Percentiles rank a stretch among this genome's conserved stretches.
Evolutionary conservation across 306 rosid genomes (phyloP).

Genomic region (Ziziphus jujuba): DNA sequence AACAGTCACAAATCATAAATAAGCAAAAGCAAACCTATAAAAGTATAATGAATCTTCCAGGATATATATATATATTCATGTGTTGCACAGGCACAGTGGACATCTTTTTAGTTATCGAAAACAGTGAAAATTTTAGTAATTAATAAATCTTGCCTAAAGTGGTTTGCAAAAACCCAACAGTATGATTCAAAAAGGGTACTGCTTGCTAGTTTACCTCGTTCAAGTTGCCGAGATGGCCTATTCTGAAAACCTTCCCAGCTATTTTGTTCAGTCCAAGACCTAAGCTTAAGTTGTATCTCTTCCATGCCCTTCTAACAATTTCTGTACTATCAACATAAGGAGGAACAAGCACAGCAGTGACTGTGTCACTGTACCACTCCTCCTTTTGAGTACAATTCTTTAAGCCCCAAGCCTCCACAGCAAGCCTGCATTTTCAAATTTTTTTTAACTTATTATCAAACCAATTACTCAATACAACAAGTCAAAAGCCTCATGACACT

Average conservation of each 20-base stretch:
- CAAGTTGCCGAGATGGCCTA: conserved; percentile 92
- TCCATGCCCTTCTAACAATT: conserved; percentile 87
- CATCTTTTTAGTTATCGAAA: too few relatives aligned
- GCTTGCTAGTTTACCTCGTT: conserved; percentile 66
- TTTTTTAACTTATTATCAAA: conserved; percentile 17
- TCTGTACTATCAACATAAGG: conserved; percentile 84
- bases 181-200: too few relatives aligned
- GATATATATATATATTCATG: too few relatives aligned
- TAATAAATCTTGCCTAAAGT: too few relatives aligned
- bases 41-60: background rate
- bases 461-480: conserved; percentile 12
- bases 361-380: conserved; percentile 95
- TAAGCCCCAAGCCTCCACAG: conserved; percentile 99
- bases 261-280: conserved; percentile 96
- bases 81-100: too few relatives aligned
- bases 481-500: too few relatives aligned
- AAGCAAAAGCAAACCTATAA: background rate
- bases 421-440: conserved; percentile 59
- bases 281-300: conserved; percentile 89
- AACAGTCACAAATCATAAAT: background rate
- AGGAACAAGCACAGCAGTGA: conserved; percentile 91
- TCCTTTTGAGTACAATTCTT: conserved; percentile 95
- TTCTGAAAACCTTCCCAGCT: conserved; percentile 97
- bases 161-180: too few relatives aligned
- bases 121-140: too few relatives aligned